Conservation (phyloP, 352 stramenopile genomes). For the Phytophthora quininea region DNA sequence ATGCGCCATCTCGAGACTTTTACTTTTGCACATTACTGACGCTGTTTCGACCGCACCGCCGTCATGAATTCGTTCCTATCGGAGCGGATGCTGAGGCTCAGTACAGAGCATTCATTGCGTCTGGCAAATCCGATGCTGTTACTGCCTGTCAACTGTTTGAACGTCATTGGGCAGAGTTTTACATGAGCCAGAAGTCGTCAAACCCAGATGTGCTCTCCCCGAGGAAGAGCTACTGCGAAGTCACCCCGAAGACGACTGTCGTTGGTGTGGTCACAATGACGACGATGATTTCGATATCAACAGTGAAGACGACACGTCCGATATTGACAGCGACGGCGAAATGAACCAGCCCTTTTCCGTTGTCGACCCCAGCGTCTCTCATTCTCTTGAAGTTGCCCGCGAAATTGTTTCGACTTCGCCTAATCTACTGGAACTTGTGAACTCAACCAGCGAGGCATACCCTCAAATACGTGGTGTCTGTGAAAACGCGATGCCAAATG, state of each 20-base stretch:
- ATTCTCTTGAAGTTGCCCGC: neutral
- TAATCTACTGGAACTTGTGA: neutral
- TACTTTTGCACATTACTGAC: constrained; percentile 1
- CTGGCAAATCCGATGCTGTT: neutral
- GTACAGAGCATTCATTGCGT: neutral
- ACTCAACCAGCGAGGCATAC: neutral
- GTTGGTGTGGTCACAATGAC: neutral
- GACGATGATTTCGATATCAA: neutral
- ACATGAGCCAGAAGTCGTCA: neutral
- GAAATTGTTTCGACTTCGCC: neutral
- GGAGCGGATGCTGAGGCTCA: neutral
- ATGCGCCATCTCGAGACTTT: neutral
- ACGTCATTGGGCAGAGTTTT: constrained; percentile 1
- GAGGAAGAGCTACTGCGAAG: constrained; percentile 3
- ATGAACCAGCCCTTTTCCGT: neutral
- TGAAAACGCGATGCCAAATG: neutral
- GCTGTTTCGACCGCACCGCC: constrained; percentile 5
- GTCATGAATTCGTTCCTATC: neutral
- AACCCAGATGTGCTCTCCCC: neutral
- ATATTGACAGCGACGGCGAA: neutral
- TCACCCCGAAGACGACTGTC: neutral
- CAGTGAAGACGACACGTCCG: neutral
- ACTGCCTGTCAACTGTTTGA: neutral
- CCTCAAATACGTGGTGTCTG: neutral
- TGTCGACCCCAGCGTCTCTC: neutral